Evolutionary conservation across 2,329 filamentous ascomycete species (phyloP).

Genomic region (Thielaviopsis ethacetica): DNA sequence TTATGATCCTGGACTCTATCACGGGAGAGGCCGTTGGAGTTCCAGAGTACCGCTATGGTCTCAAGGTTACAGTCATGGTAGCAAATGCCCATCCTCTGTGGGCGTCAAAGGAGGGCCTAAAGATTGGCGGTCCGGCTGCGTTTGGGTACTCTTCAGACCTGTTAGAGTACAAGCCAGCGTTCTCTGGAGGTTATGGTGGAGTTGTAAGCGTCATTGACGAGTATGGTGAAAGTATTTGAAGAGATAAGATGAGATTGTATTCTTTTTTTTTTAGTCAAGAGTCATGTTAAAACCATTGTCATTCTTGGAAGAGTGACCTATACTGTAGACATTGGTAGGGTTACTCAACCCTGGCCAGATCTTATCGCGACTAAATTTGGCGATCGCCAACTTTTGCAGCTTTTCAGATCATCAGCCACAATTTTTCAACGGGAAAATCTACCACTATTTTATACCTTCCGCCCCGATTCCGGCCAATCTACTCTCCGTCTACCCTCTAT

Average conservation of each 20-base stretch:
- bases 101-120: not conserved
- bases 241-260: not conserved
- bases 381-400: too few species aligned
- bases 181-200: conserved; percentile 4
- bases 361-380: not conserved
- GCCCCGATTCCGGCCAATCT: not conserved
- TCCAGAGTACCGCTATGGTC: conserved; percentile 19
- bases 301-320: not conserved
- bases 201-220: conserved; percentile 8
- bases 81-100: conserved; percentile 9
- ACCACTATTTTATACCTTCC: not conserved
- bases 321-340: not conserved
- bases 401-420: not conserved
- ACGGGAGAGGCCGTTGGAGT: conserved; percentile 23
- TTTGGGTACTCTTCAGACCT: conserved; percentile 7
- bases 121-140: conserved; percentile 4
- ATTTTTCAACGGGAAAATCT: not conserved
- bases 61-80: conserved; percentile 8
- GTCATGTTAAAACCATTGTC: too few species aligned
- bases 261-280: not conserved
- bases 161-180: conserved; percentile 3
- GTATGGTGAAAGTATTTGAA: not conserved
- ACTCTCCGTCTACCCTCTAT: not conserved
- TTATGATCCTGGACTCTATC: conserved; percentile 22
- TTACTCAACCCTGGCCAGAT: not conserved